Conservation (phyloP, 352 stramenopile species). For the Phytopythium vexans region DNA sequence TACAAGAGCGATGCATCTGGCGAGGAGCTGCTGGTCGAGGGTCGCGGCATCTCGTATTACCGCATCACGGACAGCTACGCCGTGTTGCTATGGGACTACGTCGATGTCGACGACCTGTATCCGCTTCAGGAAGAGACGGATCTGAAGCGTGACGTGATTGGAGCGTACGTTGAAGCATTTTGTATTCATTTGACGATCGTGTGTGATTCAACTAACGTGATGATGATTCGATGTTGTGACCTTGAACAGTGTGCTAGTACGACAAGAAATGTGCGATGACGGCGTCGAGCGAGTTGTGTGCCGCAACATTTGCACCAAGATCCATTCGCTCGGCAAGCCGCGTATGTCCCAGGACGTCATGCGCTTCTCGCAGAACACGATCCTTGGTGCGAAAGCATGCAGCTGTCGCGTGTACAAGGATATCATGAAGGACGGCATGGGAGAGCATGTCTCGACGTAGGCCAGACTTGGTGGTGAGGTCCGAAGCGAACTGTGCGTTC, state of each 20-base stretch:
- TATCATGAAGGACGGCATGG: slow-evolving; percentile 3
- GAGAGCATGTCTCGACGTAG: background rate
- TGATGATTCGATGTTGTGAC: background rate
- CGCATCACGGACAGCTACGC: slow-evolving; percentile 19
- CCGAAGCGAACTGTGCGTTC: no score
- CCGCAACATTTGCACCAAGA: slow-evolving; percentile 14
- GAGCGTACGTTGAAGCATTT: slow-evolving; percentile 25
- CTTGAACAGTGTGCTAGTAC: slow-evolving; percentile 4
- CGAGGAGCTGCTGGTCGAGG: slow-evolving; percentile 16
- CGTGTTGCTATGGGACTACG: slow-evolving; percentile 40
- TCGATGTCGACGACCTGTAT: slow-evolving; percentile 35
- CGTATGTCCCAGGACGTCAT: background rate
- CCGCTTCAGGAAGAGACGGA: slow-evolving; percentile 15
- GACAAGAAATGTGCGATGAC: slow-evolving; percentile 13
- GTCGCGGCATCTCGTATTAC: slow-evolving; percentile 24
- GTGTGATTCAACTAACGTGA: background rate
- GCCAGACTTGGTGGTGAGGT: no score
- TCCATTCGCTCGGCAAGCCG: slow-evolving; percentile 5
- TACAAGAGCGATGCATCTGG: slow-evolving; percentile 17
- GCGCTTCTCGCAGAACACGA: slow-evolving; percentile 6
- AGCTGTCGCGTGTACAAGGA: slow-evolving; percentile 1
- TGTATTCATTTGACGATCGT: background rate
- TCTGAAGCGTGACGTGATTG: slow-evolving; percentile 27
- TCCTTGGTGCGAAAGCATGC: background rate
- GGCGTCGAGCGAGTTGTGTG: slow-evolving; percentile 14